Base-by-base conservation (phyloP, 192 early-diverging fungal genomes). In the Podila horticola region DNA sequence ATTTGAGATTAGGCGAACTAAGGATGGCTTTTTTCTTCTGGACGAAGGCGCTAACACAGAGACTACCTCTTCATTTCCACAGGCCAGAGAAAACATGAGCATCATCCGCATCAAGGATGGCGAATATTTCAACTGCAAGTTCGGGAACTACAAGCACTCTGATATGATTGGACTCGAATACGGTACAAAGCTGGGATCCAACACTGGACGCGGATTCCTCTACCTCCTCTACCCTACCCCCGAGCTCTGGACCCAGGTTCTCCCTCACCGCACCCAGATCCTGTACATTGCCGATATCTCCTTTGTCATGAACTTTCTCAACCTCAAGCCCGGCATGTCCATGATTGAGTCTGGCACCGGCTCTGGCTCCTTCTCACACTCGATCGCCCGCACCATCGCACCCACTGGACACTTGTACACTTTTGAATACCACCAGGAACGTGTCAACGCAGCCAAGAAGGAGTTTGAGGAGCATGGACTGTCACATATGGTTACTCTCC, bases 221-320 rank as follows among this genome's bases (percentile, higher is more conserved):
- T 95, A 94, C 70, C 82, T 99, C 22, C 86, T 99, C 22, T 90
- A 94, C 52, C 96, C 96, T 11, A 97, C 97, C 1, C 97, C 97
- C 1, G 97, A 97, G 72, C 90, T 99, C 29, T 99, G 97, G 97
- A 99, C 97, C 0, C 84, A 91, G 58, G 88, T 91, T 10, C 86
- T 99, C 19, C 96, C 97, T 15, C 97, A 99, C 74, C 90, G 97
- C 50, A 99, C 97, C 13, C 97, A 99, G 84, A 99, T 99, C 51
- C 84, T 99, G 26, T 99, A 99, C 72, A 82, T 93, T 62, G 92
- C 97, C 22, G 97, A 99, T 75, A 99, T 99, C 79, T 94, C 97
- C 17, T 92, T 96, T 55, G 93, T 99, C 26, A 92, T 91, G 17
- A 76, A 88, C 36, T 88, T 90, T 64, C 89, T 99, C 62, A 93